A percentile compares a stretch with the other conserved stretches of the same genome.
Evolutionary conservation across 2,329 filamentous ascomycete genomes (phyloP).

Genomic region (Botryotinia convoluta): DNA sequence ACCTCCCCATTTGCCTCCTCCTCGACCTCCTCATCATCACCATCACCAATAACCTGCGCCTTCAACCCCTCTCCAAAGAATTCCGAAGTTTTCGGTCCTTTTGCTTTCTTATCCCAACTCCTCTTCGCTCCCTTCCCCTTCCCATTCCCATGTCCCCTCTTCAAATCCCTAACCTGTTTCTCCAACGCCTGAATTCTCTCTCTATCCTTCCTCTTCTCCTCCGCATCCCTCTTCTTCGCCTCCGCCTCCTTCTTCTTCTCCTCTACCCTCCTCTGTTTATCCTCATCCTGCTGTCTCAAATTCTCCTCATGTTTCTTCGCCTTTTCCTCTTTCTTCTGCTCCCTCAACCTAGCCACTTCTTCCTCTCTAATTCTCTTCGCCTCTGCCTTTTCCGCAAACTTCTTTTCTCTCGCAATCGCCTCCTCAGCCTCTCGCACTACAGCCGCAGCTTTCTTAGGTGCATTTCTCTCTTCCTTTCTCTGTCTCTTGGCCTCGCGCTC

Average conservation of each 20-base stretch:
- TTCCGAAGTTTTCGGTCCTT: conserved; percentile 14
- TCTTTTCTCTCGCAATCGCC: background rate
- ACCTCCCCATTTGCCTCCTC: background rate
- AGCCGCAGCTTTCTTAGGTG: conserved; percentile 8
- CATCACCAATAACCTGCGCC: background rate
- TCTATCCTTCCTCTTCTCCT: background rate
- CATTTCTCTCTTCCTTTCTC: background rate
- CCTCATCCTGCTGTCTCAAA: background rate
- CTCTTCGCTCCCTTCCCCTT: background rate
- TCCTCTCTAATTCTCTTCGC: background rate
- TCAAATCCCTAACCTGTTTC: conserved; percentile 6
- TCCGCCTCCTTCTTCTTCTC: background rate
- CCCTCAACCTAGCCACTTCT: background rate
- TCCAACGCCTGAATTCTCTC: conserved; percentile 7
- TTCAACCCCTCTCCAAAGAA: conserved; percentile 8
- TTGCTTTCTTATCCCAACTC: background rate
- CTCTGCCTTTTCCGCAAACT: background rate
- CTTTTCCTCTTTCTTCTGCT: background rate
- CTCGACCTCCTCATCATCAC: background rate
- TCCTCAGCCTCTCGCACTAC: background rate
- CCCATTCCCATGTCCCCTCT: background rate
- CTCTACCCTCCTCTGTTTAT: background rate
- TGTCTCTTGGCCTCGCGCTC: conserved; percentile 16
- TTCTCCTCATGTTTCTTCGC: background rate
- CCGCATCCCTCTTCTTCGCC: background rate